phyloP scores from a whole-genome alignment of 345 rosid genomes.

The Cardamine resedifolia region DNA sequence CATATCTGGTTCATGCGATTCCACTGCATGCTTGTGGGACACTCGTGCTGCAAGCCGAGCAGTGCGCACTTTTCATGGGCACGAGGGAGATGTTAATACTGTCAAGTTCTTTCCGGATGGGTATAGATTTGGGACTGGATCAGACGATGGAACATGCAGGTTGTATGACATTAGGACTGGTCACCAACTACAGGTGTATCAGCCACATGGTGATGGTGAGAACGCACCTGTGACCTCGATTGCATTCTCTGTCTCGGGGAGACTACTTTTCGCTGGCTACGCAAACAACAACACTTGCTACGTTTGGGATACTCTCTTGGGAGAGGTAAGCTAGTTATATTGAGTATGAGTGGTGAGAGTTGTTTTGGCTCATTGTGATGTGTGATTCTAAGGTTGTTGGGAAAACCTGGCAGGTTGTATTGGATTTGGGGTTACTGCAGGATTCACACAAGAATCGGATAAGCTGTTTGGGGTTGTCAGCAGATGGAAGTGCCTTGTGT shows the following conservation, averaged over 20 bases:
- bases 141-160: slow-evolving; percentile 95
- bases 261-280: slow-evolving; percentile 90
- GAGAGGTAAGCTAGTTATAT: slow-evolving; percentile 52
- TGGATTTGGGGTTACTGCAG: slow-evolving; percentile 74
- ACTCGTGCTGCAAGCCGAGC: slow-evolving; percentile 98
- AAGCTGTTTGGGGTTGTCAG: slow-evolving; percentile 89
- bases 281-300: slow-evolving; percentile 67
- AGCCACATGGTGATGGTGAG: slow-evolving; percentile 54
- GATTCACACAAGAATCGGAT: slow-evolving; percentile 72
- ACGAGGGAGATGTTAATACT: slow-evolving; percentile 82
- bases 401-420: slow-evolving; percentile 59
- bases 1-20: slow-evolving; percentile 93
- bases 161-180: slow-evolving; percentile 93
- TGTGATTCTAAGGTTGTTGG: slow-evolving; percentile 1
- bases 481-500: slow-evolving; percentile 99
- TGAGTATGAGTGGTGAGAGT: slow-evolving; percentile 4
- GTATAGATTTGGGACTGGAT: slow-evolving; percentile 91
- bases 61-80: slow-evolving; percentile 87
- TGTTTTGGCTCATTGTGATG: neutral
- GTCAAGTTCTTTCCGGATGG: slow-evolving; percentile 98
- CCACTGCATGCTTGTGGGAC: slow-evolving; percentile 92
- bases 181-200: slow-evolving; percentile 87
- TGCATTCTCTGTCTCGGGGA: slow-evolving; percentile 92
- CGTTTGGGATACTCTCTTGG: slow-evolving; percentile 95
- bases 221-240: slow-evolving; percentile 67